A percentile compares a stretch with the other conserved stretches of the same genome.
These are phyloP conservation scores for Lactarius quietus DNA, from an alignment of 768 basidiomycete species.

Conservation along the genomic window DNA sequence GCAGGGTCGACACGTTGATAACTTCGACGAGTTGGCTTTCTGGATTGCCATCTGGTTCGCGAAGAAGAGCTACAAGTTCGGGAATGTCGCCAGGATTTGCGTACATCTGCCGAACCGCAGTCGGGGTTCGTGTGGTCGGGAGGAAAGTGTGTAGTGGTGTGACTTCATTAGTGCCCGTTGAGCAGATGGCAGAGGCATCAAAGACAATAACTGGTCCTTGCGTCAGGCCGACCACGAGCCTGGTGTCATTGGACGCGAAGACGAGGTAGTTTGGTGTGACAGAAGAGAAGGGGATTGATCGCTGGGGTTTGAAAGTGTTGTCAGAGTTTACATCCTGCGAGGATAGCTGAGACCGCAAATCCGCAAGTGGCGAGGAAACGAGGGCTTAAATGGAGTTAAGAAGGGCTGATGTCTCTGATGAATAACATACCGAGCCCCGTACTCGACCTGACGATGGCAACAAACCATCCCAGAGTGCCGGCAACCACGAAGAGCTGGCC, in stretches of 20 bases:
- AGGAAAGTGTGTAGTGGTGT: slow-evolving; percentile 49
- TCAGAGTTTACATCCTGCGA: slow-evolving; percentile 39
- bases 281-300: slow-evolving; percentile 43
- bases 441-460: slow-evolving; percentile 46
- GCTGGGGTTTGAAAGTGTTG: slow-evolving; percentile 48
- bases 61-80: slow-evolving; percentile 58
- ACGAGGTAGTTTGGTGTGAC: slow-evolving; percentile 50
- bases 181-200: slow-evolving; percentile 51
- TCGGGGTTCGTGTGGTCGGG: slow-evolving; percentile 36
- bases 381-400: slow-evolving; percentile 43
- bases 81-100: slow-evolving; percentile 63
- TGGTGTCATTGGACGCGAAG: slow-evolving; percentile 58
- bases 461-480: slow-evolving; percentile 67
- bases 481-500: slow-evolving; percentile 56
- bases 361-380: slow-evolving; percentile 54
- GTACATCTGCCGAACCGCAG: slow-evolving; percentile 49
- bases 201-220: slow-evolving; percentile 60
- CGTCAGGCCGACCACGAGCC: slow-evolving; percentile 54
- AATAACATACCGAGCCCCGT: slow-evolving; percentile 31
- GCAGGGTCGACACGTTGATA: slow-evolving; percentile 52
- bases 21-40: slow-evolving; percentile 50
- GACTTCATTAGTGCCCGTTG: slow-evolving; percentile 41
- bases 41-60: slow-evolving; percentile 34
- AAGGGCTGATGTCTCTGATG: background rate
- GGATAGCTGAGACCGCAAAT: slow-evolving; percentile 54